phyloP scores from a whole-genome alignment of 2,329 filamentous ascomycete species.

The Celoporthe dispersa region DNA sequence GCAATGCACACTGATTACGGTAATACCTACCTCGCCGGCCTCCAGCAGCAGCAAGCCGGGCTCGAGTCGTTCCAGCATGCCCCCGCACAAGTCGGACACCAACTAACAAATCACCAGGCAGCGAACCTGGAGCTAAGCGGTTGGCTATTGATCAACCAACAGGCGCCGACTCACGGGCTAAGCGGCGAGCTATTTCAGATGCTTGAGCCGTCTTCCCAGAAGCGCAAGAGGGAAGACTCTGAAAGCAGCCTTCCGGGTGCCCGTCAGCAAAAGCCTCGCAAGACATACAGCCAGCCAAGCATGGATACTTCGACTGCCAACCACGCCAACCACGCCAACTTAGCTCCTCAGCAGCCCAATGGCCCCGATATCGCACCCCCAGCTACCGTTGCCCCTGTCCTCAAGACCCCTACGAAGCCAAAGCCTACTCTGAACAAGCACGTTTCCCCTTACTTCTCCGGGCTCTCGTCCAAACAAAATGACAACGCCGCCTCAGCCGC shows the following conservation, averaged over 20 bases:
- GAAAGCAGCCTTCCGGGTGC: neutral
- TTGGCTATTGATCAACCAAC: conserved; percentile 6
- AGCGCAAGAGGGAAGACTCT: neutral
- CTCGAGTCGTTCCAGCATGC: conserved; percentile 5
- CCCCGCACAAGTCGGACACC: conserved; percentile 7
- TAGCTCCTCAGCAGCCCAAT: conserved; percentile 39
- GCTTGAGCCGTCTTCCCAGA: neutral
- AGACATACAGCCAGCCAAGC: neutral
- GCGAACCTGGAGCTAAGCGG: conserved; percentile 5
- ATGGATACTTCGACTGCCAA: conserved; percentile 42
- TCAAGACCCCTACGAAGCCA: conserved; percentile 30
- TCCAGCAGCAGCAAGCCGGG: conserved; percentile 10
- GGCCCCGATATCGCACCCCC: neutral
- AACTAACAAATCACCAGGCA: conserved; percentile 13
- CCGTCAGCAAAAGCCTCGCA: neutral
- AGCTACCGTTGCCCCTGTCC: conserved; percentile 8
- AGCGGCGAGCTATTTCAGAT: neutral
- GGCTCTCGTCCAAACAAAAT: conserved; percentile 11
- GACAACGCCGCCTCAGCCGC: conserved; percentile 19
- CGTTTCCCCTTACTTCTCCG: conserved; percentile 20
- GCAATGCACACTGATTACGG: conserved; percentile 8
- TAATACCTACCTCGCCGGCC: conserved; percentile 8
- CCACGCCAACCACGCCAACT: conserved; percentile 47
- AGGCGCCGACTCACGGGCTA: conserved; percentile 10
- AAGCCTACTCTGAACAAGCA: conserved; percentile 19